Conservation (phyloP, 441 rosid genomes). For the Aquilaria agallochum region DNA sequence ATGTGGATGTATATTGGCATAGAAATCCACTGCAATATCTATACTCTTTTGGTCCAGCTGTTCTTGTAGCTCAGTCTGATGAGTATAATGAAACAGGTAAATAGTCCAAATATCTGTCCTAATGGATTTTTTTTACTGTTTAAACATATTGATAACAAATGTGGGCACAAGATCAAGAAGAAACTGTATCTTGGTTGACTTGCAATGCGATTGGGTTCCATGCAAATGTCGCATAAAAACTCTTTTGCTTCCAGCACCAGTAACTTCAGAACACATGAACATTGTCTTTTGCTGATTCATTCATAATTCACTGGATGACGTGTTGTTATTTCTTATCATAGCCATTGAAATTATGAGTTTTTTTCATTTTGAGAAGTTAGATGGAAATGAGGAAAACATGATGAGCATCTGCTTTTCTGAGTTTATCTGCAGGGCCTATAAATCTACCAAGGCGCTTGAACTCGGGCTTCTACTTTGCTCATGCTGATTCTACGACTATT, state of each 20-base stretch:
- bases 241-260: too few relatives aligned
- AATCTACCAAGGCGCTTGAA: constrained; percentile 90
- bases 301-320: neutral
- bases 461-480: constrained; percentile 90
- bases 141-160: too few relatives aligned
- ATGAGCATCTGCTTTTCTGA: too few relatives aligned
- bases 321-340: neutral
- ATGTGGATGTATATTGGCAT: constrained; percentile 93
- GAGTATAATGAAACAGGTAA: constrained; percentile 79
- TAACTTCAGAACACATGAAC: too few relatives aligned
- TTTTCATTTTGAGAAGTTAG: neutral
- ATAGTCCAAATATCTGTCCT: constrained; percentile 7
- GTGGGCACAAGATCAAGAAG: neutral
- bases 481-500: constrained; percentile 54
- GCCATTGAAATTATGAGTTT: neutral
- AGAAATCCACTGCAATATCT: constrained; percentile 69
- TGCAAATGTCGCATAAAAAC: too few relatives aligned
- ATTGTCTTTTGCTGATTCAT: too few relatives aligned
- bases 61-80: constrained; percentile 84
- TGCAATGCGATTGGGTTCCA: too few relatives aligned
- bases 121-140: too few relatives aligned
- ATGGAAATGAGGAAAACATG: constrained; percentile 1
- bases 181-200: neutral
- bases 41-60: constrained; percentile 63
- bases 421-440: constrained; percentile 55